Conservation (phyloP, 2,329 filamentous ascomycete species). For the Fusarium foetens region DNA sequence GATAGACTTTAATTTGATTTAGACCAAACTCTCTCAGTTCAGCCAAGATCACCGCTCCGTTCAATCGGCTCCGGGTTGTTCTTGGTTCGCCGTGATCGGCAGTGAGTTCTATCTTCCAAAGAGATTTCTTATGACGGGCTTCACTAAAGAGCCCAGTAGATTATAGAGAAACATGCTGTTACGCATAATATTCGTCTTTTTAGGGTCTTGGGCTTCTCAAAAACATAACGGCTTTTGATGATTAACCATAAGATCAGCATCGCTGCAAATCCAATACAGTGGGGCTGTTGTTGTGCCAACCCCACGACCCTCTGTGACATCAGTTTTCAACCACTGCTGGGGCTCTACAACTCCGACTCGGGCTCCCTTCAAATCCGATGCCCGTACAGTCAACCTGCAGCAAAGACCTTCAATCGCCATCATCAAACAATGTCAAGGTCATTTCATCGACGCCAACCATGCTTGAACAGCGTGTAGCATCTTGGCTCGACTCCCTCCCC, state of each 20-base stretch:
- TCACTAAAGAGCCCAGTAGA: rapidly evolving
- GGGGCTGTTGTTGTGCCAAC: conserved; percentile 15
- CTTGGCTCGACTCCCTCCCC: conserved; percentile 12
- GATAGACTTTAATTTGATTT: background rate
- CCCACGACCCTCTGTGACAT: background rate
- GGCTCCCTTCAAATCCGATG: background rate
- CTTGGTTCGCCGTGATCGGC: background rate
- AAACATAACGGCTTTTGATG: background rate
- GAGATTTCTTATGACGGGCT: rapidly evolving
- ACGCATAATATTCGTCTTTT: rapidly evolving
- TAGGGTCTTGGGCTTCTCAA: background rate
- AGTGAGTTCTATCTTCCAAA: rapidly evolving
- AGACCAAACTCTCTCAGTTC: background rate
- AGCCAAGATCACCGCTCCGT: background rate
- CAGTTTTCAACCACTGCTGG: background rate
- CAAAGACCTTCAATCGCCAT: background rate
- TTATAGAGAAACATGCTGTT: rapidly evolving
- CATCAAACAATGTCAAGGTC: background rate
- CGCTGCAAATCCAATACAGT: background rate
- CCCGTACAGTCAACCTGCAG: too few relatives aligned
- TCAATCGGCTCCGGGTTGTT: background rate
- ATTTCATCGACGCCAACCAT: background rate
- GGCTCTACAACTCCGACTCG: too few relatives aligned
- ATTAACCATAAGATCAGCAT: too few relatives aligned
- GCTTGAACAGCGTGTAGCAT: background rate